Base-by-base conservation (phyloP, 768 basidiomycete genomes). In the Lactifluus subvellereus region DNA sequence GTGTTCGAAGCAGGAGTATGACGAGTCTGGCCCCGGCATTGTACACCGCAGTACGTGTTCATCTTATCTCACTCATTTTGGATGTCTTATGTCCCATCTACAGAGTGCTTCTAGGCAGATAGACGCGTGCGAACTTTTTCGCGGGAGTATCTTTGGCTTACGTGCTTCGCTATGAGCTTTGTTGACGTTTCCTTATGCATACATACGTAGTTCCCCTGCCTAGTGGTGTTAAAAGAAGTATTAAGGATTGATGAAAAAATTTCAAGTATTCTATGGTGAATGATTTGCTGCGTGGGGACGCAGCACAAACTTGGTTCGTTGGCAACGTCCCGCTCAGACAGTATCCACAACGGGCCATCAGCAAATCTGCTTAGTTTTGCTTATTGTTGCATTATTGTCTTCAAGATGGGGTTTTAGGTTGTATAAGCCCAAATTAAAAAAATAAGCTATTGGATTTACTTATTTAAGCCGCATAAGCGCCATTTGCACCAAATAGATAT, bases 1-100 rank as follows among this genome's bases (percentile, higher is more conserved):
- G 93, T 88, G 88, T 77, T 86, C 87, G 62, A 91, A 91, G 77
- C 89, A 92, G 71, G 93, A 94, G 78, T 94, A 94, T 77, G 92
- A 94, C 74, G 92, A 91, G 74, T 82, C 81, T 60, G 88, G 88
- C 51, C 88, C 88, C 66, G 85, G 82, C 61, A 89, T 90, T 65
- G 86, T 89, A 68, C 88, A 89, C 70, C 88, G 87, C 80, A 88
- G 84, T 85, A 73, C 65, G 82, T 81, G 22, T 40, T 11, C 22
- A 45, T 50, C 16, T 49, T 42, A 30, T 54, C 9, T 33, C 11
- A 52, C 33, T 38, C 43, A 10, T 40, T 27, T 38, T 20, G 27
- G 27, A 14, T 52, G n/a, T 32, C 62, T 66, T 22, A 66, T 18
- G 5, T 54, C 8, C 20, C 38, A n/a, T 22, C 9, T 48, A 30